Percentiles rank a stretch among this genome's conserved stretches.
Conservation (phyloP, 192 early-diverging fungal species). For the Geosiphon pyriformis region DNA sequence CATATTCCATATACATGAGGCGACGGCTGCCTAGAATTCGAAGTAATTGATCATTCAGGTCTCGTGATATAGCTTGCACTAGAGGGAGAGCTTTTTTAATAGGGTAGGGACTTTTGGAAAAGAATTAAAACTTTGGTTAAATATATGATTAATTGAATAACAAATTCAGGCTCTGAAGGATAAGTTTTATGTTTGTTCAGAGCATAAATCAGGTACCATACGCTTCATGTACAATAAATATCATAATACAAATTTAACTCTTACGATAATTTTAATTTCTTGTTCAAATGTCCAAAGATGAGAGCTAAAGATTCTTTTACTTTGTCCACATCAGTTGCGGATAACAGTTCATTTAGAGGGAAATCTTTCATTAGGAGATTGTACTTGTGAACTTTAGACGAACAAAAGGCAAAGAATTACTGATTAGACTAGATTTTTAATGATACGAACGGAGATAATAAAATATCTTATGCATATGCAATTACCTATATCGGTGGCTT, state of each 20-base stretch:
- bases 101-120: conserved; percentile 59
- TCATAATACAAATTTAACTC: conserved; percentile 24
- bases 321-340: conserved; percentile 87
- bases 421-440: background rate
- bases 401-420: conserved; percentile 2
- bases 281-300: conserved; percentile 95
- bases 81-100: conserved; percentile 88
- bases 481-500: conserved; percentile 75
- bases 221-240: background rate
- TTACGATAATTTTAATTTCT: conserved; percentile 91
- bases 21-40: conserved; percentile 81
- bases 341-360: conserved; percentile 92
- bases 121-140: background rate
- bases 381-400: conserved; percentile 70
- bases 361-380: conserved; percentile 99
- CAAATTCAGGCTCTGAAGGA: too few relatives aligned
- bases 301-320: conserved; percentile 66
- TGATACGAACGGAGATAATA: too few relatives aligned
- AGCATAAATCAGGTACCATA: too few relatives aligned
- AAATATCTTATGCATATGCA: too few relatives aligned
- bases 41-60: conserved; percentile 89
- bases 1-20: conserved; percentile 91
- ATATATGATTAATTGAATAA: conserved; percentile 1
- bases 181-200: too few relatives aligned
- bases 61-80: conserved; percentile 91